Evolutionary conservation across 1,284 basidiomycete genomes (phyloP), one percentile per base, ranked within the genome.

Genomic region (Puccinia hordei): DNA sequence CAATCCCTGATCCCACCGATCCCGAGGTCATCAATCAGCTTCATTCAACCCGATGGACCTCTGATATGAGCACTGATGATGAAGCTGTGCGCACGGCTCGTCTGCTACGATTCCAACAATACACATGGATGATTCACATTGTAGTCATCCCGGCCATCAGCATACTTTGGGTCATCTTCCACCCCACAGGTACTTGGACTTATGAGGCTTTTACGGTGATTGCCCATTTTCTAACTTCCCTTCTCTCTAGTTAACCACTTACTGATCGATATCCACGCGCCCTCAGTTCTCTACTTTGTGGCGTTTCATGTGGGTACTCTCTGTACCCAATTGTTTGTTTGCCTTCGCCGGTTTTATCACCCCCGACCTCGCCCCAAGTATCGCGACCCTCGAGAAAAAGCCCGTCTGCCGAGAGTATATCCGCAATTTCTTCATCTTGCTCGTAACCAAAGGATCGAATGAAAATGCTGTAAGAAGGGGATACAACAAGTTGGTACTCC

Each of bases 391-490:
- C 82, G 85, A 85, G 80, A 85, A 85, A 83, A 85, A 85, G 82
- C 84, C 84, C 2, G 86, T 86, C 27, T 82, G 83, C 79, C 84
- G 86, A 78, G 86, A 87, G 76, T 84, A 86, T 81, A 86, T 87
- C 74, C 85, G 86, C 81, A 85, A 86, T 81, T 84, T 86, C 81
- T 86, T 86, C 83, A 85, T 87, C 80, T 83, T 86, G 38, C 85
- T 86, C 61, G 86, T 87, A 80, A 87, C 86, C 33, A 86, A 86
- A 81, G 86, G 86, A 49, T 86, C 86, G 6, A 87, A 87, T 83
- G 85, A 86, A 66, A 83, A 84, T 24, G 85, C 86, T 59, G 86
- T 86, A 24, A 84, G 86, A 35, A 82, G 86, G 55, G 86, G 85
- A 66, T 86, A 86, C 81, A 83, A 85, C 83, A 85, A 86, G 82